phyloP scores from a whole-genome alignment of 208 protist genomes.

The Leishmania guyanensis region DNA sequence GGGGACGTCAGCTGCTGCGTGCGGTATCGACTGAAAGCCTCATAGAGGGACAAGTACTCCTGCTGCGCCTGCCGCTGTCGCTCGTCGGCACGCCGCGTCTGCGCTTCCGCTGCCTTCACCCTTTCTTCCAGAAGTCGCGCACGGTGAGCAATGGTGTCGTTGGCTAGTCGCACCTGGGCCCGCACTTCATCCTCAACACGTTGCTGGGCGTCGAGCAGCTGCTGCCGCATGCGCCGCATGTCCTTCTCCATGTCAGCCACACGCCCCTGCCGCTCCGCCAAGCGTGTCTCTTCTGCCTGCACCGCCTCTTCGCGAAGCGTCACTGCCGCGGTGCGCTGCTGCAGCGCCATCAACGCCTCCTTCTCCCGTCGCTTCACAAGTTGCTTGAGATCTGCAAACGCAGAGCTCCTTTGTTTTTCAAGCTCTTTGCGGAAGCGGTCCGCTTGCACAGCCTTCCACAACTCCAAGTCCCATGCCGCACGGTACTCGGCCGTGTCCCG shows the following conservation, averaged over 20 bases:
- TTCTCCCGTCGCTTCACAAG: slow-evolving; percentile 46
- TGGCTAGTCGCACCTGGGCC: slow-evolving; percentile 74
- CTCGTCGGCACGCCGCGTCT: slow-evolving; percentile 67
- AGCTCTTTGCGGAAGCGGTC: slow-evolving; percentile 65
- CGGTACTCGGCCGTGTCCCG: slow-evolving; percentile 84
- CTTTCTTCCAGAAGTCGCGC: slow-evolving; percentile 52
- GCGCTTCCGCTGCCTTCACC: slow-evolving; percentile 56
- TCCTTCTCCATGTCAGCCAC: slow-evolving; percentile 62
- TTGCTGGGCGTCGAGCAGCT: slow-evolving; percentile 68
- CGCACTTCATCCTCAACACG: slow-evolving; percentile 74
- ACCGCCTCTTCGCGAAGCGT: slow-evolving; percentile 34
- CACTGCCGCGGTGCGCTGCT: slow-evolving; percentile 25
- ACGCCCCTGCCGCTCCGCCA: slow-evolving; percentile 39
- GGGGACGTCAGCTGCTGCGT: slow-evolving; percentile 48
- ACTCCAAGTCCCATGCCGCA: slow-evolving; percentile 86
- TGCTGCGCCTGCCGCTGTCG: slow-evolving; percentile 61
- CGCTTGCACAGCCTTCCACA: slow-evolving; percentile 86
- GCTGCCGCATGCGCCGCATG: slow-evolving; percentile 52
- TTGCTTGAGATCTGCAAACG: slow-evolving; percentile 40
- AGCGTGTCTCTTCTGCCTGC: slow-evolving; percentile 37
- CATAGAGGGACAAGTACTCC: slow-evolving; percentile 74
- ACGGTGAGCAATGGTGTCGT: slow-evolving; percentile 68
- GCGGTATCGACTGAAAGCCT: slow-evolving; percentile 70
- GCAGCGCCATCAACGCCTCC: slow-evolving; percentile 26
- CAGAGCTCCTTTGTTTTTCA: slow-evolving; percentile 44